Conservation (phyloP, 495 filamentous ascomycete species). For the Podospora tetraspora region DNA sequence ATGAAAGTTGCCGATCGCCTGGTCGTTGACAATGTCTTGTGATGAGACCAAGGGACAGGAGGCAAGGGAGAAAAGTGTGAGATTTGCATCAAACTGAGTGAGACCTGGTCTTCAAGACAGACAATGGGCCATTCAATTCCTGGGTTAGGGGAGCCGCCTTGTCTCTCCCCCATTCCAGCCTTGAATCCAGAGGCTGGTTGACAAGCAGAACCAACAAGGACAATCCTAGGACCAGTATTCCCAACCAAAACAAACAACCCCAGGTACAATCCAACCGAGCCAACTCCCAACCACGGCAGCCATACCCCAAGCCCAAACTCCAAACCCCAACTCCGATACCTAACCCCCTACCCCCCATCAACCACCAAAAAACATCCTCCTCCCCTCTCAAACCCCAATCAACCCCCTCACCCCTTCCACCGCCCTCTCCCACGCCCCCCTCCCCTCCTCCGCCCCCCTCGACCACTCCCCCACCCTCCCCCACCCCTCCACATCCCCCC, state of each 20-base stretch:
- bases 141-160: background rate
- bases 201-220: background rate
- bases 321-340: background rate
- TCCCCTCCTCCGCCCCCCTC: constrained; percentile 36
- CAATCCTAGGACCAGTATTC: background rate
- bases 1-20: background rate
- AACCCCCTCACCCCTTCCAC: constrained; percentile 3
- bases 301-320: too few relatives aligned
- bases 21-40: background rate
- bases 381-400: constrained; percentile 3
- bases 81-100: background rate
- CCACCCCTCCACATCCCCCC: constrained; percentile 55
- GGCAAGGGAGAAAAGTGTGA: background rate
- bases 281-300: too few relatives aligned
- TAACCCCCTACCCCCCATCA: background rate
- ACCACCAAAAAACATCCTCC: too few relatives aligned
- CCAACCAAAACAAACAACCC: background rate
- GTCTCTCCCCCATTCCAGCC: background rate
- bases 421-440: constrained; percentile 40
- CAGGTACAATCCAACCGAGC: background rate
- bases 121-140: background rate
- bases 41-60: background rate
- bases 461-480: constrained; percentile 46
- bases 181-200: background rate
- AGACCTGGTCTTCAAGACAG: background rate